Base-by-base conservation (phyloP, 2,329 filamentous ascomycete genomes). In the Kalmusia sp. region DNA sequence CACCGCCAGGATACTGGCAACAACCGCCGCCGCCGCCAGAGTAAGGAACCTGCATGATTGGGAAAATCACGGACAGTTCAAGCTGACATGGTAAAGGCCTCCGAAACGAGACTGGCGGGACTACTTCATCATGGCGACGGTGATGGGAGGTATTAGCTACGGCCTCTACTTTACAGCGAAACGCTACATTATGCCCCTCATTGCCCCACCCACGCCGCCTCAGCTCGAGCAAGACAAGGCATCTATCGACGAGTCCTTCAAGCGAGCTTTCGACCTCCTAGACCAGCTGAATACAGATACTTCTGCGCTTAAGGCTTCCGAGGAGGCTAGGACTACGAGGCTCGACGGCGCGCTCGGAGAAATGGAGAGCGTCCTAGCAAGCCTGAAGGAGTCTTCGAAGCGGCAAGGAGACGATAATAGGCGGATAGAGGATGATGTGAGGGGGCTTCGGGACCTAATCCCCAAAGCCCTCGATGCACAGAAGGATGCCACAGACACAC, bases 41-140 rank as follows among this genome's bases (percentile, higher is more conserved):
- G 79, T 82, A 73, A 67, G 79, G 5, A 28, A 8, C 1, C 3
- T 3, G 2, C 14, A 11, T 7, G 12, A 11, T 14, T 7, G 9
- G 9, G 7, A 19, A 11, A 15, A 19, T 15, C n/a, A 14, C 17
- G 40, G 6, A 30, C 25, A 53, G 31, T 4, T n/a, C 58, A 62
- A 35, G 49, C 68, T 69, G 52, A 71, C 49, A 22, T 3, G 4
- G 6, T 6, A 1, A 7, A 76, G 72, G 49, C 68, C 87, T 2
- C 92, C 92, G 3, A 88, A 87, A 71, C 83, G 95, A 69, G 95
- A 99, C 77, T 99, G 95, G 95, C 85, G 96, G 57, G 95, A 99
- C 72, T 98, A 92, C 90, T 99, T 99, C 77, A 98, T 99, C 76
- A 96, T 98, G 92, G 95, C 95, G 6, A 99, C 95, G 0, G 91